These are phyloP conservation scores for Cladophialophora chaetospira DNA, from an alignment of 2,329 filamentous ascomycete genomes.

Conservation along the genomic window DNA sequence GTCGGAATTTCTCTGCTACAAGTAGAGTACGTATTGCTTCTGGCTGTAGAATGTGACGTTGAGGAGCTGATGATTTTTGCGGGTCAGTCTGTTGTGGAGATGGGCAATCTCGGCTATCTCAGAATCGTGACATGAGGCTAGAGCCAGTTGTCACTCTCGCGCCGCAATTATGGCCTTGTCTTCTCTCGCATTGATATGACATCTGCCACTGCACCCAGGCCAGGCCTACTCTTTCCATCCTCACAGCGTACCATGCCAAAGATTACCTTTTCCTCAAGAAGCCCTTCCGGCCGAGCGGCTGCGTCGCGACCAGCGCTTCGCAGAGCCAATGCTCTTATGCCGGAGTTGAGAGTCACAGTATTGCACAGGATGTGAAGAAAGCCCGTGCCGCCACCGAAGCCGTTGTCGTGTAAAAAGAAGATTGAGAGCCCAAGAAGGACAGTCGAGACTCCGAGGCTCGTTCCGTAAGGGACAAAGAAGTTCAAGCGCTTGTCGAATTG, in stretches of 20 bases:
- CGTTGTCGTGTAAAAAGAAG: background rate
- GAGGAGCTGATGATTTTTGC: too few relatives aligned
- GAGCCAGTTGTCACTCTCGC: too few relatives aligned
- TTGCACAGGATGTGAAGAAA: slow-evolving; percentile 7
- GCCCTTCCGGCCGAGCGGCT: background rate
- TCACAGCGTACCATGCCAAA: slow-evolving; percentile 1
- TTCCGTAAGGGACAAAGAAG: background rate
- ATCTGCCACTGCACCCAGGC: background rate
- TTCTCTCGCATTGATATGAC: background rate
- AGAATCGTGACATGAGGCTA: too few relatives aligned
- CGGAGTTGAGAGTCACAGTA: background rate
- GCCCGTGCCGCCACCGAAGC: background rate
- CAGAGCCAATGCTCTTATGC: background rate
- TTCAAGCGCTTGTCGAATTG: slow-evolving; percentile 3
- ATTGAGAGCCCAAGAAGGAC: slow-evolving; percentile 1
- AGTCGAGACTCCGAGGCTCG: background rate
- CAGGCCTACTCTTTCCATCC: background rate
- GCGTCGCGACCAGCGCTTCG: slow-evolving; percentile 3
- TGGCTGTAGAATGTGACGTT: too few relatives aligned
- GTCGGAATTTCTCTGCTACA: too few relatives aligned
- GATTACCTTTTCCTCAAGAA: background rate
- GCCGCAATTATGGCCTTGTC: slow-evolving; percentile 19
- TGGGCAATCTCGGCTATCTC: too few relatives aligned
- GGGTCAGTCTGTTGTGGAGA: too few relatives aligned
- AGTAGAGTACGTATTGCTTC: too few relatives aligned